Conservation (phyloP, 2,329 filamentous ascomycete genomes). For the Penicillium sp. region DNA sequence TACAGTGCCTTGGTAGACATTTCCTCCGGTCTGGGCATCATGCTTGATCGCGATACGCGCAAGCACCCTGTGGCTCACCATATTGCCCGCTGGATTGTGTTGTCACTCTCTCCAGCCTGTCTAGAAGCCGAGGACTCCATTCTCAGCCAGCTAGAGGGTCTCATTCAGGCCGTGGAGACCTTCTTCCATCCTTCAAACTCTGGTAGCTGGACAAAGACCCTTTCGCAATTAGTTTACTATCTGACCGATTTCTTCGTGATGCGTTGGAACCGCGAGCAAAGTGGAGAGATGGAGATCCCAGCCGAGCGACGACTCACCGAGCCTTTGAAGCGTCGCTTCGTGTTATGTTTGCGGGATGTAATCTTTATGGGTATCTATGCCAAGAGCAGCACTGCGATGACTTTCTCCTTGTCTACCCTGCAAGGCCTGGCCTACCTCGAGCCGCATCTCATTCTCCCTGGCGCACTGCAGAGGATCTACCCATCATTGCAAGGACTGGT, state of each 20-base stretch:
- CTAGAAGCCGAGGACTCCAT: conserved; percentile 77
- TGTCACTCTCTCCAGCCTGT: conserved; percentile 86
- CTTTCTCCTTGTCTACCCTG: conserved; percentile 86
- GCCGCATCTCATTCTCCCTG: conserved; percentile 86
- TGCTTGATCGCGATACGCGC: conserved; percentile 88
- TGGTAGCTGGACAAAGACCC: conserved; percentile 83
- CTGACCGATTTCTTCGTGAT: conserved; percentile 95
- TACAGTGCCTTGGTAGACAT: conserved; percentile 82
- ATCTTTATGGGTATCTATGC: conserved; percentile 98
- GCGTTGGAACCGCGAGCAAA: conserved; percentile 94
- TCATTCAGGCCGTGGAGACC: conserved; percentile 94
- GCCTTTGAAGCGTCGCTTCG: conserved; percentile 84
- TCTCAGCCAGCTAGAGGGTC: conserved; percentile 80
- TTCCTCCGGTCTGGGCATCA: conserved; percentile 77
- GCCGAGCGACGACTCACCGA: conserved; percentile 76
- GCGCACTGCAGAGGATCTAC: conserved; percentile 93
- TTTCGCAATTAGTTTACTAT: conserved; percentile 90
- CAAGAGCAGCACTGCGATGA: conserved; percentile 89
- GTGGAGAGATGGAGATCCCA: conserved; percentile 86
- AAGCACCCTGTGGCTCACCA: conserved; percentile 92
- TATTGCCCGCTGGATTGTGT: conserved; percentile 89
- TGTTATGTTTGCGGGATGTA: conserved; percentile 84
- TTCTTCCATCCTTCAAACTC: conserved; percentile 99
- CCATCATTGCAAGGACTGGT: conserved; percentile 95
- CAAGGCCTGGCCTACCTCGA: conserved; percentile 90